A percentile compares a stretch with the other conserved stretches of the same genome.
Evolutionary conservation across 192 early-diverging fungal genomes (phyloP).

Genomic region (Neocallimastix lanati): DNA sequence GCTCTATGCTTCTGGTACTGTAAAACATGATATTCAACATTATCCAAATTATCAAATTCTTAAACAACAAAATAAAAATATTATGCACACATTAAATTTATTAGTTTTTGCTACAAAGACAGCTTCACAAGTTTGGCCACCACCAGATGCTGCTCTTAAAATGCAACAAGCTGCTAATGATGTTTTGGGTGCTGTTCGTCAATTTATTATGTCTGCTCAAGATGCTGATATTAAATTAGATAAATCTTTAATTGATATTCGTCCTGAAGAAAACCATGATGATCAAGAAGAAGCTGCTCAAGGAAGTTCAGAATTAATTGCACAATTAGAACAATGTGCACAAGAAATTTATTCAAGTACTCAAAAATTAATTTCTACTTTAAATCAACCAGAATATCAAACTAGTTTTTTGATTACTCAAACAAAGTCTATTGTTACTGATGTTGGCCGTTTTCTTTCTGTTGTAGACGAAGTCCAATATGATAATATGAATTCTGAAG

Average conservation of each 20-base stretch:
- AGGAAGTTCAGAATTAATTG: constrained; percentile 19
- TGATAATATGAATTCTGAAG: constrained; percentile 6
- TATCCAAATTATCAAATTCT: not conserved
- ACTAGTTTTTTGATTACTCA: constrained; percentile 17
- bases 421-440: constrained; percentile 18
- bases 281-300: not conserved
- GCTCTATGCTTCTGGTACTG: constrained; percentile 60
- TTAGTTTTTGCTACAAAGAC: constrained; percentile 65
- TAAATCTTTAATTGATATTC: constrained; percentile 4
- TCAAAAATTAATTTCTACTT: not conserved
- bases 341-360: not conserved
- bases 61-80: not conserved
- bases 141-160: constrained; percentile 55
- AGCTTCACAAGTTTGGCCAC: constrained; percentile 76
- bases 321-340: constrained; percentile 13
- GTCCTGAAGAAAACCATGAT: not conserved
- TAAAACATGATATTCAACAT: constrained; percentile 38
- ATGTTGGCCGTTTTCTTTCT: constrained; percentile 29
- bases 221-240: constrained; percentile 18
- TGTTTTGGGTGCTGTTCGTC: constrained; percentile 50
- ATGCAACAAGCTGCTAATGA: constrained; percentile 60
- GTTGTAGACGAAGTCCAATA: constrained; percentile 31
- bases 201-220: constrained; percentile 53
- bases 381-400: constrained; percentile 5
- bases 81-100: not conserved